Base-by-base conservation (phyloP, 306 rosid genomes). In the Glycine latifolia region DNA sequence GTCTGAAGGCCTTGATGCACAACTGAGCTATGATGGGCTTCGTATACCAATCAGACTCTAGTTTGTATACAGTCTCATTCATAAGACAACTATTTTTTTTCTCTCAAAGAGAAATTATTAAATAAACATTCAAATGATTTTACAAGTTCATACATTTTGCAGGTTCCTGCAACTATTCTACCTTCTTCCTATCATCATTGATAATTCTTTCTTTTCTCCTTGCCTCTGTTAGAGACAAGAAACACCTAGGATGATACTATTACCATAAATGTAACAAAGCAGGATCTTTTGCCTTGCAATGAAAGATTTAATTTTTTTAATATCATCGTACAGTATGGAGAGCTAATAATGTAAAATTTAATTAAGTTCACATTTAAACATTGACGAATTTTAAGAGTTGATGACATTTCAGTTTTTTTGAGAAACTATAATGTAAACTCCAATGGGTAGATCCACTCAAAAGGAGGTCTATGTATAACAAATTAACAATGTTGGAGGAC, bases 1-100 rank as follows among this genome's bases (percentile, higher is more conserved):
- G 81, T 89, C 89, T 53, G 99, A 95, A 78, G 97, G 92, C 68
- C 89, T 95, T 81, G 96, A 93, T 82, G 92, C 83, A 50, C 96
- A 95, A 75, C 88, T 93, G 82, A 95, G 97, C 85, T 91, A 90
- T 81, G 99, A 95, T 26, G 99, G 97, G 31, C 94, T 95, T 81
- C 92, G 93, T 13, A 59, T 93, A 59, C 88, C 98, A 60, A 52
- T 90, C 85, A 83, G 50, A 56, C 88, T 93, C 74, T 93, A 89
- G 85, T 43, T 43, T 75, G 16, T 33, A 55, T 39, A n/a, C 56
- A 68, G 31, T 26, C 62, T 66, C 76, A 26, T 59, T 77, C 81
- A 59, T 39, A 55, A 66, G 68, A 15, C 3, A 26, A 71, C 37
- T 16, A 72, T 47, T 58, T 4, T 39, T 47, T 58, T 71, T 68